Base-by-base conservation (phyloP, 208 protist species). In the Leishmania major region DNA sequence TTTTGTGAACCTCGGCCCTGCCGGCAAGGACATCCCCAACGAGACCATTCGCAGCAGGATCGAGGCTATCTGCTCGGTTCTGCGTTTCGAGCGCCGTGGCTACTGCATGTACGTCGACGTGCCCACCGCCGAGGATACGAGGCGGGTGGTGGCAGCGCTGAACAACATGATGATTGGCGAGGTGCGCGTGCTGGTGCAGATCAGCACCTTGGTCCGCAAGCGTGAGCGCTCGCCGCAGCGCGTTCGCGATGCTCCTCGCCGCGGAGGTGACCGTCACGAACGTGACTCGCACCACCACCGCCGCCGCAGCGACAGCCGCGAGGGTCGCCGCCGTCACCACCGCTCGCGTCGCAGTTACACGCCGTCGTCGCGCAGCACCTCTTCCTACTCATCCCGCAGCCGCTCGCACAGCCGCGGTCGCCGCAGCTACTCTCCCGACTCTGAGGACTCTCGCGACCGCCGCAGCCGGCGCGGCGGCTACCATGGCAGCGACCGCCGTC, bases 81-180 rank as follows among this genome's bases (percentile, higher is more conserved):
- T 74, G 53, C 84, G 78, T 22, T 88, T 92, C 64, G 87, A 87
- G 59, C 90, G 92, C n/a, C 88, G 86, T 45, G 91, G 89, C 22
- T 80, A 88, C 77, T 94, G 92, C 81, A 85, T 89, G n/a, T 93
- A 92, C 75, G 82, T 86, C 35, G 91, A 94, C 37, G 81, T 93
- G 25, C 64, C 70, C n/a, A 78, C 78, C 5, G 35, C 72, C 10
- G 76, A 77, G 64, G 78, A 91, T 53, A 92, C 89, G 35, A 67
- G 88, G 69, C 47, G 75, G 11, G 82, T 94, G 15, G 90, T 93
- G 49, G 66, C 75, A n/a, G 66, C 66, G 64, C 51, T 93, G 59
- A 81, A 93, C 87, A 80, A 90, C 78, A 80, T 86, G 77, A 84
- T 88, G 72, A 74, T 96, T 15, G 84, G 85, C 51, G 86, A 92